Conservation (phyloP, 805 yeast species). For the Lipomyces oligophaga region DNA sequence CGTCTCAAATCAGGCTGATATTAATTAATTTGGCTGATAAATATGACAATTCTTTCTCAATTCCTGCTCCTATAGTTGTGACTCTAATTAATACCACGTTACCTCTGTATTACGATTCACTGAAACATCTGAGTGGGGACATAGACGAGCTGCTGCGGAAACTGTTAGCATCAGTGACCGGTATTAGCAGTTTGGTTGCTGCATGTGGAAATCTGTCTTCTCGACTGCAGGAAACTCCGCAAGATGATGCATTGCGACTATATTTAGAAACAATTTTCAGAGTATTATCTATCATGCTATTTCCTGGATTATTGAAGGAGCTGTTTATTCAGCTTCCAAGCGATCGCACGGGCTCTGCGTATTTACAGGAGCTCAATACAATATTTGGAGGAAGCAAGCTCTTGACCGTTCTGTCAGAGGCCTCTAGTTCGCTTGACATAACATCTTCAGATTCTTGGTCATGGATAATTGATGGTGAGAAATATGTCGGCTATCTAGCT, state of each 20-base stretch:
- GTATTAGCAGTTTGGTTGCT: slow-evolving; percentile 4
- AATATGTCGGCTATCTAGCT: slow-evolving; percentile 7
- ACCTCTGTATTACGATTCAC: background rate
- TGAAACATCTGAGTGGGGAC: background rate
- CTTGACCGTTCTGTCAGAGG: slow-evolving; percentile 4
- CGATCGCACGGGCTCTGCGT: background rate
- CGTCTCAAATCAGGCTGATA: no score
- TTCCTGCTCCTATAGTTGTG: no score
- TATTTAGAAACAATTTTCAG: background rate
- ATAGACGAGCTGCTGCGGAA: background rate
- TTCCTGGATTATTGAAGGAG: slow-evolving; percentile 1
- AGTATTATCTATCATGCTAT: background rate
- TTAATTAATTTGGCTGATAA: no score
- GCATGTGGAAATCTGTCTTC: background rate
- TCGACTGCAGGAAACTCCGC: slow-evolving; percentile 1
- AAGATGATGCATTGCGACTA: slow-evolving; percentile 1
- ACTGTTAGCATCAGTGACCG: slow-evolving; percentile 5
- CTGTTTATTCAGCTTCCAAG: slow-evolving; percentile 2
- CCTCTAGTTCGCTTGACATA: slow-evolving; percentile 1
- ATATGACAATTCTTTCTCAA: no score
- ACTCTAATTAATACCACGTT: background rate
- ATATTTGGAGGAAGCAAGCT: slow-evolving; percentile 17
- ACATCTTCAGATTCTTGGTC: slow-evolving; percentile 5
- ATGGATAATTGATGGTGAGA: slow-evolving; percentile 18
- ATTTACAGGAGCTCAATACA: slow-evolving; percentile 12